Evolutionary conservation across 768 basidiomycete species (phyloP).

Genomic region (Lyophyllum decastes): DNA sequence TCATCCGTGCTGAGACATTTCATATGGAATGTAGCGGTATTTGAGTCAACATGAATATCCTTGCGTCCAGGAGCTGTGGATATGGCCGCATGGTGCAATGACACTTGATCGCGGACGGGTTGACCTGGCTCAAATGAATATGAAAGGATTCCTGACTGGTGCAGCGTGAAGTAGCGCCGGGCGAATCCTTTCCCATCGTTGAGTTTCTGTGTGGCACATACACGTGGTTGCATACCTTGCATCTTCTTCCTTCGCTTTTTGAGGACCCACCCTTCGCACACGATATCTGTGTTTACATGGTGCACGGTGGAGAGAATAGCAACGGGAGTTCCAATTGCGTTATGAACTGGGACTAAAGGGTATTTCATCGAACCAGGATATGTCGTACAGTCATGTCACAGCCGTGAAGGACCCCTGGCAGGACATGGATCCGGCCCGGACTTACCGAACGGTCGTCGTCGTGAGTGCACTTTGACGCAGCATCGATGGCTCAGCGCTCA

Average conservation of each 20-base stretch:
- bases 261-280: slow-evolving; percentile 77
- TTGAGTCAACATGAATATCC: slow-evolving; percentile 81
- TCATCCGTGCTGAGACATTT: slow-evolving; percentile 74
- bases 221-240: slow-evolving; percentile 57
- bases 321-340: background rate
- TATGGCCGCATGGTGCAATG: slow-evolving; percentile 71
- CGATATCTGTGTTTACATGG: slow-evolving; percentile 24
- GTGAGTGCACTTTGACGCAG: background rate
- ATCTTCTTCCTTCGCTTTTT: slow-evolving; percentile 88
- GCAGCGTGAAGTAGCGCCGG: slow-evolving; percentile 76
- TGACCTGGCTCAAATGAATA: slow-evolving; percentile 77
- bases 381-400: too few species aligned
- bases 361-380: slow-evolving; percentile 3
- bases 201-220: background rate
- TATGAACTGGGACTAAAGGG: slow-evolving; percentile 2
- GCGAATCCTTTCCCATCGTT: slow-evolving; percentile 64
- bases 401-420: too few species aligned
- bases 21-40: slow-evolving; percentile 78
- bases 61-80: slow-evolving; percentile 71
- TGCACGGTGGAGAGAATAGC: background rate
- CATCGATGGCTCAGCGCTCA: background rate
- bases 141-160: slow-evolving; percentile 66
- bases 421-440: background rate
- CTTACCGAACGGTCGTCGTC: background rate
- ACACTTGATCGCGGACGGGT: slow-evolving; percentile 70